Evolutionary conservation across 176 grass and related monocot genomes (phyloP), one percentile per base, ranked within the genome.

Genomic region (Hordeum vulgare): DNA sequence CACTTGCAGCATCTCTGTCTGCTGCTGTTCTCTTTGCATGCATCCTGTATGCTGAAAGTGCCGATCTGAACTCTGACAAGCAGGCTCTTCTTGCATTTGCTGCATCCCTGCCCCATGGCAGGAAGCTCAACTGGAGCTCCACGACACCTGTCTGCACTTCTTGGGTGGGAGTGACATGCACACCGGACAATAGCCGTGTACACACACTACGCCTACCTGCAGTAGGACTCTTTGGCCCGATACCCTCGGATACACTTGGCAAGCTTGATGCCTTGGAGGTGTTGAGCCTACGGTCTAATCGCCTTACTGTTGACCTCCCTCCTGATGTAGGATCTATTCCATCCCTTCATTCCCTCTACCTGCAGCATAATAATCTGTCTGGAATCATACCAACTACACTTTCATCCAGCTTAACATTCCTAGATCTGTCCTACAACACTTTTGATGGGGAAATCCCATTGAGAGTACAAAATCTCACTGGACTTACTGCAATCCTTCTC

Each of bases 311-410:
- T 66, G 80, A 96, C 74, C 85, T 99, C 68, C 93, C 96, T 71
- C 77, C 96, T 66, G 93, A 99, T 81, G 89, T 99, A 85, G 80
- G 87, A 83, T 94, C 96, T 6, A 89, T 99, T 77, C 96, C 91
- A 90, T 90, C 96, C 71, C 82, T 99, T 47, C 93, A 90, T 85
- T 99, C 87, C 76, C 91, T 99, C 45, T 96, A 88, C 71, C 89
- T 99, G 87, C 96, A 96, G 66, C 91, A 96, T 81, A 99, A 99
- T 69, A 99, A 99, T 71, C 76, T 99, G 34, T 90, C 89, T 64
- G 91, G 96, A 83, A 89, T 89, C 23, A 94, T 99, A 87, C 96
- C 96, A 24, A 87, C 80, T 85, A 84, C 93, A 64, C 93, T 99
- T 66, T 91, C 93, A 67, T 87, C 89, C 44, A 94, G 77, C 63